Evolutionary conservation across 2,329 filamentous ascomycete species (phyloP).

Genomic region (Claviceps sp.): DNA sequence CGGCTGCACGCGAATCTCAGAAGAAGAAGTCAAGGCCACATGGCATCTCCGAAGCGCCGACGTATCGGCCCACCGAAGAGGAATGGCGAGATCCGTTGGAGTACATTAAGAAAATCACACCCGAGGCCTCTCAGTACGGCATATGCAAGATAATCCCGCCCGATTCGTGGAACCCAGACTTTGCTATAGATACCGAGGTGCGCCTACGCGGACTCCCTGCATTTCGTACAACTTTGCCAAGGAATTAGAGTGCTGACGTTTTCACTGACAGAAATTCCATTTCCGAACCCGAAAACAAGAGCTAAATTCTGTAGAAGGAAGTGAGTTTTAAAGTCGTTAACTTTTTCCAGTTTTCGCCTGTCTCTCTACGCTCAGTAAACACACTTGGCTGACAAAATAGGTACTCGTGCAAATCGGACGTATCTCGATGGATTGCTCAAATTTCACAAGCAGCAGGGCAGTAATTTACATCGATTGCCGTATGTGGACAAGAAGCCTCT

Average conservation of each 20-base stretch:
- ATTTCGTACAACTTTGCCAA: background rate
- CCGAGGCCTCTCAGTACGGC: constrained; percentile 76
- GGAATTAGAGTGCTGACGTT: background rate
- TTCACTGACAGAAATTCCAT: constrained; percentile 63
- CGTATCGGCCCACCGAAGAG: constrained; percentile 78
- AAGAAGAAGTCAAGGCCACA: constrained; percentile 71
- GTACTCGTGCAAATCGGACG: constrained; percentile 86
- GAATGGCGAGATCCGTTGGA: constrained; percentile 91
- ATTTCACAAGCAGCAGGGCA: constrained; percentile 94
- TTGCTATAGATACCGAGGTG: constrained; percentile 95
- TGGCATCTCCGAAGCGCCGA: constrained; percentile 78
- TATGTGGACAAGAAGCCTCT: constrained; percentile 96
- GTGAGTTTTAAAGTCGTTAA: constrained; percentile 34
- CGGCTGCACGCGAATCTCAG: constrained; percentile 59
- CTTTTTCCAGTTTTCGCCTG: background rate
- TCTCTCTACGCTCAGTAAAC: background rate
- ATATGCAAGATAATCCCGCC: constrained; percentile 95
- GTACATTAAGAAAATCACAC: constrained; percentile 83
- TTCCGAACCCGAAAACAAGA: constrained; percentile 94
- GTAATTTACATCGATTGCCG: constrained; percentile 82
- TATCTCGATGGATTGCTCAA: constrained; percentile 92
- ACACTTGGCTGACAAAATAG: constrained; percentile 27
- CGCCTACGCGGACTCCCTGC: constrained; percentile 8
- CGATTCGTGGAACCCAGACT: constrained; percentile 83
- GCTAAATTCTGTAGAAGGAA: constrained; percentile 95